Percentiles rank a stretch among this genome's conserved stretches.
Conservation (phyloP, 1,284 basidiomycete species). For the Hemileccinum hortonii region DNA sequence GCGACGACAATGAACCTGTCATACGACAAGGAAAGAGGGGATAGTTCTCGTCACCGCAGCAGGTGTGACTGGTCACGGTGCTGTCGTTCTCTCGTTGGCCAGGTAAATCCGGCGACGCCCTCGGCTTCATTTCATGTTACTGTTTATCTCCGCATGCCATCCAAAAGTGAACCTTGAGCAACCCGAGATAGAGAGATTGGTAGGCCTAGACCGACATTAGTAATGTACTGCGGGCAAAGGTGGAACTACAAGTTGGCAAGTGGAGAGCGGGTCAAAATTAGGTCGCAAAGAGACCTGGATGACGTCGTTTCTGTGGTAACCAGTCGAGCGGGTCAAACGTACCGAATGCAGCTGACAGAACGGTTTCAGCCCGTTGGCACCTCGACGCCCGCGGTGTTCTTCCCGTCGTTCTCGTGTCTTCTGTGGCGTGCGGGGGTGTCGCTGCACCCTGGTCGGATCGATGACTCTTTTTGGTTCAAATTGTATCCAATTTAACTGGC, state of each 20-base stretch:
- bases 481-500: too few relatives aligned
- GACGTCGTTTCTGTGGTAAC: constrained; percentile 30
- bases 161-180: constrained; percentile 4
- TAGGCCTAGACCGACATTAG: constrained; percentile 7
- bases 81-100: constrained; percentile 13
- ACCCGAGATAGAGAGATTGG: not conserved
- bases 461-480: constrained; percentile 11
- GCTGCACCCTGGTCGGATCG: constrained; percentile 20
- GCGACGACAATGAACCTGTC: too few relatives aligned
- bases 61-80: constrained; percentile 12
- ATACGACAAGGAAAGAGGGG: not conserved
- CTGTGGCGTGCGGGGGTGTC: constrained; percentile 24
- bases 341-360: not conserved
- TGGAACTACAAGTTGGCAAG: too few relatives aligned
- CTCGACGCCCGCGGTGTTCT: constrained; percentile 2
- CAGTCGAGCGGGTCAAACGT: constrained; percentile 5
- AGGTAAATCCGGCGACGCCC: constrained; percentile 7
- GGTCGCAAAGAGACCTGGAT: too few relatives aligned
- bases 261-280: constrained; percentile 5
- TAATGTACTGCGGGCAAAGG: too few relatives aligned
- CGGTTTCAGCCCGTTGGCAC: constrained; percentile 23
- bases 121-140: constrained; percentile 10
- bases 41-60: not conserved
- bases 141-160: constrained; percentile 27
- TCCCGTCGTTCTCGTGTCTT: not conserved